A percentile compares a stretch with the other conserved stretches of the same genome.
Conservation (phyloP, 2,329 filamentous ascomycete genomes). For the Botrytis hyacinthi region DNA sequence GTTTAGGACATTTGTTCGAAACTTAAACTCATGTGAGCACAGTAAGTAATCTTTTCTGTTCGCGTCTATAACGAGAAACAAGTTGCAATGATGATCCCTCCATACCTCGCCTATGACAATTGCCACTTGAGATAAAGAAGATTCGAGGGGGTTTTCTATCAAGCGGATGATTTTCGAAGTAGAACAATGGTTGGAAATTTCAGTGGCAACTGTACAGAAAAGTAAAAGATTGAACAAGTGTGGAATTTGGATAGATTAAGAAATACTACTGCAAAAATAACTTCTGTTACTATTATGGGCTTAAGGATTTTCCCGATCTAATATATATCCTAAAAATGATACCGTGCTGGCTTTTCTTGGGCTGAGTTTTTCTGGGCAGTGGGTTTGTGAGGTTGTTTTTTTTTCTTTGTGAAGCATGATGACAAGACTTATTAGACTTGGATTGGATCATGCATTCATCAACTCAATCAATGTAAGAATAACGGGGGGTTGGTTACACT, state of each 20-base stretch:
- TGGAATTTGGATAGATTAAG: background rate
- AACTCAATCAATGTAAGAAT: background rate
- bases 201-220: background rate
- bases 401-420: conserved; percentile 10
- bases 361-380: background rate
- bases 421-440: conserved; percentile 17
- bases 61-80: background rate
- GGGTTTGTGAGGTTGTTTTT: background rate
- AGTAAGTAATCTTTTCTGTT: background rate
- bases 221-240: background rate
- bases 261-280: background rate
- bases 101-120: conserved; percentile 13
- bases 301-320: background rate
- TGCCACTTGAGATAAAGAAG: conserved; percentile 4
- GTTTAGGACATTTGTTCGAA: background rate
- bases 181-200: conserved; percentile 5
- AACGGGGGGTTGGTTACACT: conserved; percentile 5
- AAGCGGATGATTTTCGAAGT: background rate
- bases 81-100: conserved; percentile 7
- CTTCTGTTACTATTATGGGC: background rate
- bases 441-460: conserved; percentile 1
- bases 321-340: background rate
- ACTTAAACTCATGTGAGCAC: background rate
- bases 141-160: conserved; percentile 3
- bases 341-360: conserved; percentile 2